These are phyloP conservation scores for Axilococcus clingmanii DNA, from an alignment of 139 green algal genomes.

Conservation along the genomic window DNA sequence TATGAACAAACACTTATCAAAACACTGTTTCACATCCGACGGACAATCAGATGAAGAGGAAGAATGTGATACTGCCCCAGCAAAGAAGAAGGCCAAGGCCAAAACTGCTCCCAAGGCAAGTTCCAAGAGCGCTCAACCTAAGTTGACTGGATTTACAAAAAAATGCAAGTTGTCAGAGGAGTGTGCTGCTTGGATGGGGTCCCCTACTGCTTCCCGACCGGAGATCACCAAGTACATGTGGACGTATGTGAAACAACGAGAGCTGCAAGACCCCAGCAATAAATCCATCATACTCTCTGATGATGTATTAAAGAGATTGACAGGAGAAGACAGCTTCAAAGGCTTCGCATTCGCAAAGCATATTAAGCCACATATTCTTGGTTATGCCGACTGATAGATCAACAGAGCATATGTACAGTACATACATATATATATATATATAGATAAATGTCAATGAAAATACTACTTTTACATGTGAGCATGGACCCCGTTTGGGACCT, in stretches of 20 bases:
- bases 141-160: slow-evolving; percentile 38
- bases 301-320: slow-evolving; percentile 18
- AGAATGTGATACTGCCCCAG: slow-evolving; percentile 1
- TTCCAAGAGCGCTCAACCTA: slow-evolving; percentile 1
- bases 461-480: too few relatives aligned
- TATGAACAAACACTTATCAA: slow-evolving; percentile 70
- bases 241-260: slow-evolving; percentile 32
- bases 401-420: neutral
- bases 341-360: slow-evolving; percentile 36
- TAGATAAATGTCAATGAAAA: slow-evolving; percentile 5
- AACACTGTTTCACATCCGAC: slow-evolving; percentile 34
- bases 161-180: slow-evolving; percentile 25
- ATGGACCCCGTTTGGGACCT: too few relatives aligned
- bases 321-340: slow-evolving; percentile 34
- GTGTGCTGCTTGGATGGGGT: slow-evolving; percentile 34
- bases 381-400: slow-evolving; percentile 3
- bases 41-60: slow-evolving; percentile 8
- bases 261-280: slow-evolving; percentile 31
- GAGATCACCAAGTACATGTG: slow-evolving; percentile 48
- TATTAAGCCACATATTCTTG: slow-evolving; percentile 30
- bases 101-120: neutral
- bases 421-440: neutral
- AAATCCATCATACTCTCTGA: slow-evolving; percentile 17
- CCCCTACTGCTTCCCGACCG: slow-evolving; percentile 19
- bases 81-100: slow-evolving; percentile 12